Conservation (phyloP, 139 green algal genomes). For the Auxenochlorella pyrenoidosa region DNA sequence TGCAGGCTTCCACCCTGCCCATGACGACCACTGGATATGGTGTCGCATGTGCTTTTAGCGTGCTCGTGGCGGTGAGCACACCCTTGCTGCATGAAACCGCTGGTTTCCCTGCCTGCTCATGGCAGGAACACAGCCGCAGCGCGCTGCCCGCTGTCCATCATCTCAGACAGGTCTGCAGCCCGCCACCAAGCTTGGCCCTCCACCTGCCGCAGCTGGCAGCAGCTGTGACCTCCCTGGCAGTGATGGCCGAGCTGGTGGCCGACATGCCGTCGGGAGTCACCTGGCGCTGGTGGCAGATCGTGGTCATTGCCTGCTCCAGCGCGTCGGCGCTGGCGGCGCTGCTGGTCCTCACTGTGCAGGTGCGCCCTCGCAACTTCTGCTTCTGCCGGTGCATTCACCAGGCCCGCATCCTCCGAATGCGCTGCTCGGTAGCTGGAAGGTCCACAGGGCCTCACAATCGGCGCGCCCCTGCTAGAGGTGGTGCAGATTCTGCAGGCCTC, state of each 20-base stretch:
- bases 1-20: too few relatives aligned
- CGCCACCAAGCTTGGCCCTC: not conserved
- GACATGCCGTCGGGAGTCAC: not conserved
- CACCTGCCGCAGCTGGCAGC: not conserved
- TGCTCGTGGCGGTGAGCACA: not conserved
- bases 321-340: not conserved
- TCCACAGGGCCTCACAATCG: too few relatives aligned
- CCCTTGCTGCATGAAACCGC: too few relatives aligned
- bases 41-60: not conserved
- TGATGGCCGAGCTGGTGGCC: not conserved
- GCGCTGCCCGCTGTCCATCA: too few relatives aligned
- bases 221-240: not conserved
- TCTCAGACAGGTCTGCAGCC: not conserved
- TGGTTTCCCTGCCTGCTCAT: too few relatives aligned
- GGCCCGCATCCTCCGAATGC: too few relatives aligned
- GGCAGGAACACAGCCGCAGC: too few relatives aligned
- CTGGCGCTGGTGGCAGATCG: not conserved
- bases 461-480: too few relatives aligned
- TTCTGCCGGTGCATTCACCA: too few relatives aligned
- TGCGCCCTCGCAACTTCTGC: not conserved
- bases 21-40: not conserved
- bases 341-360: not conserved
- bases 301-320: not conserved
- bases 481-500: too few relatives aligned
- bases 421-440: too few relatives aligned